A percentile compares a stretch with the other conserved stretches of the same genome.
phyloP scores from a whole-genome alignment of 2,329 filamentous ascomycete species.

The Fusarium circinatum region DNA sequence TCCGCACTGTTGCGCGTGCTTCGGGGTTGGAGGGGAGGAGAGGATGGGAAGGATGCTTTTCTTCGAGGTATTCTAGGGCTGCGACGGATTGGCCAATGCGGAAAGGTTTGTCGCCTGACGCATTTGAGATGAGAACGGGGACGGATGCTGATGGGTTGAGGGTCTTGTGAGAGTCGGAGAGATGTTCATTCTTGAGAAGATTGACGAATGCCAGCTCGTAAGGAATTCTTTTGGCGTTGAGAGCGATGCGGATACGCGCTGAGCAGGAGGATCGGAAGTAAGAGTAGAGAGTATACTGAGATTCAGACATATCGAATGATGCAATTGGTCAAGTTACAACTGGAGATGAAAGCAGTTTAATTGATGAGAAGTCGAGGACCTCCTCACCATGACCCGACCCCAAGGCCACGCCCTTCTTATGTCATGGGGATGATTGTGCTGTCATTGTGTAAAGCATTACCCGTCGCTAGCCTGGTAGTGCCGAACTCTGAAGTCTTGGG shows the following conservation, averaged over 20 bases:
- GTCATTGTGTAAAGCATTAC: background rate
- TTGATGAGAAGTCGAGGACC: rapidly evolving
- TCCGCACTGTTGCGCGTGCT: conserved; percentile 61
- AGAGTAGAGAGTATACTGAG: conserved; percentile 60
- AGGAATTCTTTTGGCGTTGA: conserved; percentile 63
- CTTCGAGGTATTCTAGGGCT: conserved; percentile 71
- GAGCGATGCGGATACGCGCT: conserved; percentile 68
- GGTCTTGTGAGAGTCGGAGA: conserved; percentile 54
- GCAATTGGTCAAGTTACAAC: rapidly evolving
- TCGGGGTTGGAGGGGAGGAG: conserved; percentile 60
- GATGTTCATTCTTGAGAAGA: conserved; percentile 64
- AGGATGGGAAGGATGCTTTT: conserved; percentile 55
- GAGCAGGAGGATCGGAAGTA: conserved; percentile 73
- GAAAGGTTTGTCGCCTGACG: conserved; percentile 45
- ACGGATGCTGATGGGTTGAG: conserved; percentile 66
- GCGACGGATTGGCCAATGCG: conserved; percentile 67
- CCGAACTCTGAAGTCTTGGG: conserved; percentile 14
- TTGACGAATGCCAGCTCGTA: conserved; percentile 62
- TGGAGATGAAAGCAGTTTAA: too few species aligned
- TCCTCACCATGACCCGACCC: rapidly evolving
- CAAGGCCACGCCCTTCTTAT: conserved; percentile 33
- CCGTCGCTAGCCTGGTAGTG: conserved; percentile 33
- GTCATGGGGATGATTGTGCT: background rate
- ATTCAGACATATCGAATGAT: conserved; percentile 31
- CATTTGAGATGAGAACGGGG: conserved; percentile 60